Base-by-base conservation (phyloP, 1,284 basidiomycete species). In the Rhodofomes roseus region DNA sequence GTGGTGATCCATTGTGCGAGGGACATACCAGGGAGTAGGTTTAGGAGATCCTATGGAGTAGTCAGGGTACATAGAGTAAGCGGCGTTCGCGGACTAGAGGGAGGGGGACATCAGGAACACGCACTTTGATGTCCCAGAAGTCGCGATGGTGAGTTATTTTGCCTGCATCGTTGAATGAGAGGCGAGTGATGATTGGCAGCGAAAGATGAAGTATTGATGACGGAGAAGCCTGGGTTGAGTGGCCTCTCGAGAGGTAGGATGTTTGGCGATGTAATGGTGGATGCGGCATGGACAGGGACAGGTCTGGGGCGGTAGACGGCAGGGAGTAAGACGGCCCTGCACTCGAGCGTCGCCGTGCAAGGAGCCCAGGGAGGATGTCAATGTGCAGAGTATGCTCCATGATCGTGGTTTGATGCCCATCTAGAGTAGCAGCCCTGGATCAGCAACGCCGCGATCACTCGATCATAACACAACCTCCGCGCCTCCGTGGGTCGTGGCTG, bases 141-240 rank as follows among this genome's bases (percentile, higher is more conserved):
- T 91, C 89, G 29, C 87, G 80, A 66, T 91, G 90, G 65, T 86
- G 81, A 1, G 86, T 86, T 56, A 92, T 85, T 57, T 80, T 81
- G 12, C 85, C 87, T 68, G 85, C 85, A 65, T 90, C 89, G 70
- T 91, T 91, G 71, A 92, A 90, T 31, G 81, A 80, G 22, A 91
- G 79, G 23, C 84, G 81, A 8, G 89, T 88, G 57, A 87, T 78
- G 51, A 91, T 80, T 50, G 80, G 87, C 12, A 91, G 79, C 64
- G 81, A 77, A 62, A 89, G 77, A 68, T 90, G 87, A n/a, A 91
- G 73, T 1, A 89, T 89, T 12, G 86, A 88, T 2, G 86, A 85
- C 18, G 56, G 80, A 76, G 56, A 85, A 68, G 16, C 36, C 8
- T 52, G 56, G 0, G 31, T 29, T 79, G 78, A 51, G 87, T 16